These are phyloP conservation scores for Phytophthora pluvialis DNA, from an alignment of 352 stramenopile genomes.

Conservation along the genomic window DNA sequence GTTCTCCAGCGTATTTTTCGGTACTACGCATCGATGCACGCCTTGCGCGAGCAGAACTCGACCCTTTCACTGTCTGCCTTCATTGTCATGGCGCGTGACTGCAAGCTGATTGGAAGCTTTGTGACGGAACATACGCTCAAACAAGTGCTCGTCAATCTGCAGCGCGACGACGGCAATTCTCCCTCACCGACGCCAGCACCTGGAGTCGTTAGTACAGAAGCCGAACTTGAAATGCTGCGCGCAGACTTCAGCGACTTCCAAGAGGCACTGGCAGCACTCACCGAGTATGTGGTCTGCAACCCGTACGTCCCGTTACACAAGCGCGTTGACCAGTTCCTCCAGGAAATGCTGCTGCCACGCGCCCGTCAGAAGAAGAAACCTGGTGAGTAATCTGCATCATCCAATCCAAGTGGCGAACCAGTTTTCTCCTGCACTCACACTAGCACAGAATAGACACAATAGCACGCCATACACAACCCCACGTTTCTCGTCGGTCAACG, in stretches of 20 bases:
- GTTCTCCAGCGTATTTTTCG: slow-evolving; percentile 77
- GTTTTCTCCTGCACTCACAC: slow-evolving; percentile 2
- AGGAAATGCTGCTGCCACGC: slow-evolving; percentile 73
- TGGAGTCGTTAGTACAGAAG: slow-evolving; percentile 27
- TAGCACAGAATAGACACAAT: slow-evolving; percentile 6
- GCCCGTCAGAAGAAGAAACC: slow-evolving; percentile 74
- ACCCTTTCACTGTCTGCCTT: slow-evolving; percentile 74
- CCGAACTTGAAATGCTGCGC: slow-evolving; percentile 47
- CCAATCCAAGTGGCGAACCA: not conserved
- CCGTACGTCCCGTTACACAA: slow-evolving; percentile 81
- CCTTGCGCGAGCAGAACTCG: slow-evolving; percentile 74
- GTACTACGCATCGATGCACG: slow-evolving; percentile 85
- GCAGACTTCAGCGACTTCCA: slow-evolving; percentile 75
- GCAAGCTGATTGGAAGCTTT: slow-evolving; percentile 77
- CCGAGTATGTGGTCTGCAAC: slow-evolving; percentile 82
- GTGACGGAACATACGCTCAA: slow-evolving; percentile 82
- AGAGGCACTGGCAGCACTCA: slow-evolving; percentile 74
- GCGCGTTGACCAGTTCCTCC: slow-evolving; percentile 79
- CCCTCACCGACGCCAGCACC: slow-evolving; percentile 4
- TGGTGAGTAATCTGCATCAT: slow-evolving; percentile 24
- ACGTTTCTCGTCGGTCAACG: not conserved
- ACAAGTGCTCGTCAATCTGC: slow-evolving; percentile 77
- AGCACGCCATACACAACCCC: not conserved
- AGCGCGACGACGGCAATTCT: slow-evolving; percentile 53
- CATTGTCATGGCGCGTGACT: slow-evolving; percentile 69